Conservation (phyloP, 2,329 filamentous ascomycete species). For the Cercospora sp. region DNA sequence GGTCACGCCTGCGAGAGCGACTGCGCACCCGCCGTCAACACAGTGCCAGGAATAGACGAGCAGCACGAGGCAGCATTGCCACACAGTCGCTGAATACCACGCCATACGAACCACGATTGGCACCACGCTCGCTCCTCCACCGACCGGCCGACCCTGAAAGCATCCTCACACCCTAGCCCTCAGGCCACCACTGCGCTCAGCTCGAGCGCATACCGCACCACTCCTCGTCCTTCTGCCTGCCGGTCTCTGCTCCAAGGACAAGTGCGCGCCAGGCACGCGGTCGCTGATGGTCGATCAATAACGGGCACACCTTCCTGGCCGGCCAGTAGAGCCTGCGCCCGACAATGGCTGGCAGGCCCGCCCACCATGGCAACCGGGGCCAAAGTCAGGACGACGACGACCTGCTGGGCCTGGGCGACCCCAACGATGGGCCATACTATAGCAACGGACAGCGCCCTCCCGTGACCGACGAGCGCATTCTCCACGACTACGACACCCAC, state of each 20-base stretch:
- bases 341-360: slow-evolving; percentile 55
- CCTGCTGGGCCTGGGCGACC: slow-evolving; percentile 68
- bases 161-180: slow-evolving; percentile 4
- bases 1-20: slow-evolving; percentile 2
- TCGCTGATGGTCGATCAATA: slow-evolving; percentile 24
- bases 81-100: not conserved
- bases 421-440: slow-evolving; percentile 68
- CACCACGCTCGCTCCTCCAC: slow-evolving; percentile 2
- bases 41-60: not conserved
- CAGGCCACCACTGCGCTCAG: slow-evolving; percentile 4
- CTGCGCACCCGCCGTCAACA: not conserved
- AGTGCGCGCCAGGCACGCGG: not conserved
- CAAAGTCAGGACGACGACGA: slow-evolving; percentile 40
- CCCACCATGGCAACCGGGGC: slow-evolving; percentile 47
- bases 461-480: slow-evolving; percentile 77
- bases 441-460: slow-evolving; percentile 73
- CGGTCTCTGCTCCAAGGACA: not conserved
- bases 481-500: slow-evolving; percentile 69
- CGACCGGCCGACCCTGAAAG: not conserved
- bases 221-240: not conserved
- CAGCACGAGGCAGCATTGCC: not conserved
- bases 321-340: slow-evolving; percentile 19
- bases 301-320: slow-evolving; percentile 20
- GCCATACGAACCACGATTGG: not conserved
- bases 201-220: slow-evolving; percentile 1